phyloP scores from a whole-genome alignment of 2,329 filamentous ascomycete species.

The Penicillium nordicum region DNA sequence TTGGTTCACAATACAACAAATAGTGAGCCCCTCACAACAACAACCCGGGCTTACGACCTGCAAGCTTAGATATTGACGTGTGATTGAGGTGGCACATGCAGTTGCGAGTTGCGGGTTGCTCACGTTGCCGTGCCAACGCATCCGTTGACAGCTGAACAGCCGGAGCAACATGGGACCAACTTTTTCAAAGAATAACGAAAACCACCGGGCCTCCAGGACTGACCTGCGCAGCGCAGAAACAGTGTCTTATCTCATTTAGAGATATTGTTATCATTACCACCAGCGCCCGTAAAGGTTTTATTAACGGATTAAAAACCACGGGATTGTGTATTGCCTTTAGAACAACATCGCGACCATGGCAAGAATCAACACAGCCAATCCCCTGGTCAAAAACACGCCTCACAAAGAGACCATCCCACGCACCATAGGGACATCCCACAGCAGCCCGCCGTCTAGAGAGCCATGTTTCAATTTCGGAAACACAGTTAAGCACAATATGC shows the following conservation, averaged over 20 bases:
- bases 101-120: neutral
- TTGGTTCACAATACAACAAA: neutral
- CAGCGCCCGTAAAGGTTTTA: neutral
- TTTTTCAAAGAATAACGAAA: neutral
- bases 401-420: neutral
- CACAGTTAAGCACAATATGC: neutral
- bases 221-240: neutral
- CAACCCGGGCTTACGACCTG: neutral
- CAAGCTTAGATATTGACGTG: neutral
- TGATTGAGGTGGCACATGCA: neutral
- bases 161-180: neutral
- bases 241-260: too few relatives aligned
- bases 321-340: neutral
- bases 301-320: neutral
- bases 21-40: neutral
- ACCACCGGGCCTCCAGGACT: neutral
- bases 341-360: constrained; percentile 21
- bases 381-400: constrained; percentile 2
- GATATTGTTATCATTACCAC: neutral
- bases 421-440: neutral
- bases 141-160: constrained; percentile 4
- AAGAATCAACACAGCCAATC: constrained; percentile 26
- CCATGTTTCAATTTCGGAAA: constrained; percentile 4
- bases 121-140: constrained; percentile 4
- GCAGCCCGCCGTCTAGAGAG: neutral